Base-by-base conservation (phyloP, 2,329 filamentous ascomycete genomes). In the Coleophoma crateriformis region DNA sequence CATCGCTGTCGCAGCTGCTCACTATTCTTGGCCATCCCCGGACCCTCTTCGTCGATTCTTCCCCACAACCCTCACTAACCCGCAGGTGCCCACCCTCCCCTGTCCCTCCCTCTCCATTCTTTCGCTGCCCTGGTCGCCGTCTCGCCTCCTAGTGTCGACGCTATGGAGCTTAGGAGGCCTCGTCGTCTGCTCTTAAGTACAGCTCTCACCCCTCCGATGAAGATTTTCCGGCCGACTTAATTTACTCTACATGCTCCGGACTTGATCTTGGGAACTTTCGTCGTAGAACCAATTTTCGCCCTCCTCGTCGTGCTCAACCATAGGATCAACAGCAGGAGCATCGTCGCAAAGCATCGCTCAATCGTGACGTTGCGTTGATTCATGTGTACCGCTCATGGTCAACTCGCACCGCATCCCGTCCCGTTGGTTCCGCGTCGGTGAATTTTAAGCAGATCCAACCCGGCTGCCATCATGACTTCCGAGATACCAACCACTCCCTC, bases 401-500 rank as follows among this genome's bases (percentile, higher is more conserved):
- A 19, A 27, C 22, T 44, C 41, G 32, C 41, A 44, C 32, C 13
- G n/a, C 3, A 12, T 15, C 20, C 39, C 19, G n/a, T 22, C 41
- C n/a, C 27, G 12, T 38, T 17, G 35, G 14, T 38, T 38, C 15
- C 35, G 35, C 35, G 12, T 38, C 35, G 14, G 35, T n/a, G 27
- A 27, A 27, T 27, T 27, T 27, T 27, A 27, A 27, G 3, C 27
- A 27, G 27, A 27, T 4, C 27, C 5, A 38, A n/a, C 7, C 35
- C 7, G 49, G 57, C 57, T 48, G 53, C 58, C 50, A 52, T 59
- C 57, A 51, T 56, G 50, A 62, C 33, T 14, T 33, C 33, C 33
- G 48, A 50, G 15, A 50, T 41, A 32, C 12, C 39, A 27, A 27
- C 15, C 14, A 19, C 38, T 11, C 37, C 38, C 8, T 48, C 45